A percentile compares a stretch with the other conserved stretches of the same genome.
phyloP scores from a whole-genome alignment of 306 rosid species.

The Sechiopsis laciniata region DNA sequence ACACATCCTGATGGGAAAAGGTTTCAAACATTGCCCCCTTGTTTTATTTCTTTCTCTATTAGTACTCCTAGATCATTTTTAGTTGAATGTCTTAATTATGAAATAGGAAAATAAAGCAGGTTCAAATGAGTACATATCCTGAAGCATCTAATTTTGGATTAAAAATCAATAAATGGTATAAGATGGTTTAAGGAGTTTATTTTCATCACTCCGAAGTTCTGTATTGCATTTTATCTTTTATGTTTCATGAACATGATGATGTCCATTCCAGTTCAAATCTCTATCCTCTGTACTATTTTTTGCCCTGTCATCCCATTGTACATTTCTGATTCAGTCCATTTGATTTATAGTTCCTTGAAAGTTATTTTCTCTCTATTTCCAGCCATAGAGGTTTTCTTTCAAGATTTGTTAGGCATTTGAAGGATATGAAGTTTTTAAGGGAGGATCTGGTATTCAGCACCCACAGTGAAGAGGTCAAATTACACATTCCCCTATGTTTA shows the following conservation, averaged over 20 bases:
- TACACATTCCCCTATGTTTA: conserved; percentile 19
- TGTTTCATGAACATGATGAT: not conserved
- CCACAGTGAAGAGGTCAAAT: conserved; percentile 82
- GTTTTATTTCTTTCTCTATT: not conserved
- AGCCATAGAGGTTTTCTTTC: conserved; percentile 85
- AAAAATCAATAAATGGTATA: not conserved
- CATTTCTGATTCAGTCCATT: not conserved
- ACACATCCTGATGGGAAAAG: conserved; percentile 92
- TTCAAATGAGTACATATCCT: conserved; percentile 1
- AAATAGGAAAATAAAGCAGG: not conserved
- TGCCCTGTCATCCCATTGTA: not conserved
- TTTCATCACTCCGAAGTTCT: not conserved
- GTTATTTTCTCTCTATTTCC: conserved; percentile 32
- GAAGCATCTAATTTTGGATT: not conserved
- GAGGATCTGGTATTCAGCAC: conserved; percentile 82
- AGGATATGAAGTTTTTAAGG: conserved; percentile 72
- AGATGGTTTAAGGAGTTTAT: not conserved
- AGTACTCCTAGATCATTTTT: not conserved
- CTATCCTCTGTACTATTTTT: not conserved
- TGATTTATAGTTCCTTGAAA: conserved; percentile 2
- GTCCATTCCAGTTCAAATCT: not conserved
- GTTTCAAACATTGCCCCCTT: conserved; percentile 28
- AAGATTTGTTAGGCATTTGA: conserved; percentile 57
- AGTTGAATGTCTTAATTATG: not conserved
- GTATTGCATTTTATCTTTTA: not conserved